Percentiles rank a stretch among this genome's conserved stretches.
These are phyloP conservation scores for Vararia minispora DNA, from an alignment of 768 basidiomycete genomes.

Conservation along the genomic window DNA sequence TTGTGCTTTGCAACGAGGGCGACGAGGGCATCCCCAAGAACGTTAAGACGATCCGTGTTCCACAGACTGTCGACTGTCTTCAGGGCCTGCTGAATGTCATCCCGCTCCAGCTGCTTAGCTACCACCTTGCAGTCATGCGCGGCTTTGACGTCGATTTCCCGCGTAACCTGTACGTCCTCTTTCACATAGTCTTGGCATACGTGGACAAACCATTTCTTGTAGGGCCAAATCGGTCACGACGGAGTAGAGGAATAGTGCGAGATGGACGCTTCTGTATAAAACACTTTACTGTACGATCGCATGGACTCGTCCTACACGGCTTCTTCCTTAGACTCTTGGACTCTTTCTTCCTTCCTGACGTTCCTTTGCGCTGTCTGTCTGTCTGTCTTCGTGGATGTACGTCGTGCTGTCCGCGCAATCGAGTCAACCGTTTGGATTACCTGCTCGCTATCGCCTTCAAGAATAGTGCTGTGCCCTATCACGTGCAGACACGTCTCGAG, in stretches of 20 bases:
- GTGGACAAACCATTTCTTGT: background rate
- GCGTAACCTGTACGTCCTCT: constrained; percentile 67
- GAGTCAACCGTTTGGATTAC: too few relatives aligned
- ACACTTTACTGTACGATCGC: constrained; percentile 7
- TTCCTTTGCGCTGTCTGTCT: too few relatives aligned
- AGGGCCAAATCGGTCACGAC: constrained; percentile 26
- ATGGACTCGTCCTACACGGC: background rate
- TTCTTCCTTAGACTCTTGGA: too few relatives aligned
- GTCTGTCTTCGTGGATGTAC: too few relatives aligned
- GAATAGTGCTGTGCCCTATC: too few relatives aligned
- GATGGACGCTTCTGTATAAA: background rate
- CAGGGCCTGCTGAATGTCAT: constrained; percentile 97
- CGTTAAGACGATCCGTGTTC: constrained; percentile 87
- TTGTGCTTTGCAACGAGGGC: constrained; percentile 91
- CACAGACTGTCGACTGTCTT: constrained; percentile 86
- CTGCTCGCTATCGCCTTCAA: too few relatives aligned
- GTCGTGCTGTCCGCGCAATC: too few relatives aligned
- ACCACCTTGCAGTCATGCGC: constrained; percentile 91
- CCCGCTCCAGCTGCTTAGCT: constrained; percentile 89
- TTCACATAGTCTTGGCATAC: background rate
- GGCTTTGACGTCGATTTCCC: constrained; percentile 99
- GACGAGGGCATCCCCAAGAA: constrained; percentile 67
- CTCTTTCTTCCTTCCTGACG: too few relatives aligned
- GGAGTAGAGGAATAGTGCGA: constrained; percentile 15
- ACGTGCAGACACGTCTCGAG: too few relatives aligned